Percentiles rank a stretch among this genome's conserved stretches.
Conservation (phyloP, 768 basidiomycete species). For the Nevesoporus exiguus region DNA sequence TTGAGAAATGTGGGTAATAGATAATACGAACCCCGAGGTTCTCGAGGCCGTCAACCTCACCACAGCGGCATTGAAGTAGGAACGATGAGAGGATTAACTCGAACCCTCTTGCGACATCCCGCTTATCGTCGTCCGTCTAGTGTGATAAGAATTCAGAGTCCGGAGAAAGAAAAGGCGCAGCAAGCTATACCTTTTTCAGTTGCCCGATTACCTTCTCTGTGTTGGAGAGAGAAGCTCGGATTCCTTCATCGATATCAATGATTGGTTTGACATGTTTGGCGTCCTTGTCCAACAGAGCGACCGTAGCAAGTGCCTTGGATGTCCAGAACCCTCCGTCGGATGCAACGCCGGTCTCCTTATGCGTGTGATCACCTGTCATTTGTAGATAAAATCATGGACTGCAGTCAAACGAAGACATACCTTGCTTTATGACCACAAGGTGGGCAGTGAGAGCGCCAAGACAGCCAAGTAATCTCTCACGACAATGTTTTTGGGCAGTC, state of each 20-base stretch:
- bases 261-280: constrained; percentile 60
- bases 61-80: constrained; percentile 69
- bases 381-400: constrained; percentile 3
- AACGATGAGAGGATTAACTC: constrained; percentile 69
- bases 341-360: constrained; percentile 57
- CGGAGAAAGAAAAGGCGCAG: not conserved
- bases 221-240: constrained; percentile 42
- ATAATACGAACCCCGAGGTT: constrained; percentile 55
- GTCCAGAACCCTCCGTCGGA: constrained; percentile 81
- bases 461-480: constrained; percentile 65
- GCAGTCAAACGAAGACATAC: constrained; percentile 31
- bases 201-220: constrained; percentile 41
- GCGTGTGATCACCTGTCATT: constrained; percentile 41
- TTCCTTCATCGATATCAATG: constrained; percentile 54
- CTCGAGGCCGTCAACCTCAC: constrained; percentile 55
- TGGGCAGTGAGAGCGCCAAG: constrained; percentile 72
- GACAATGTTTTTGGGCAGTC: constrained; percentile 60
- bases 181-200: constrained; percentile 42
- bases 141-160: not conserved
- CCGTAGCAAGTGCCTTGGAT: constrained; percentile 54
- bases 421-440: constrained; percentile 47
- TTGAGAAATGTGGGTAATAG: not conserved
- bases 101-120: constrained; percentile 51
- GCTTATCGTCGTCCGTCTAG: constrained; percentile 15
- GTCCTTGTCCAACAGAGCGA: constrained; percentile 59